phyloP scores from a whole-genome alignment of 1,284 basidiomycete species.

The Spongispora temasekensis region DNA sequence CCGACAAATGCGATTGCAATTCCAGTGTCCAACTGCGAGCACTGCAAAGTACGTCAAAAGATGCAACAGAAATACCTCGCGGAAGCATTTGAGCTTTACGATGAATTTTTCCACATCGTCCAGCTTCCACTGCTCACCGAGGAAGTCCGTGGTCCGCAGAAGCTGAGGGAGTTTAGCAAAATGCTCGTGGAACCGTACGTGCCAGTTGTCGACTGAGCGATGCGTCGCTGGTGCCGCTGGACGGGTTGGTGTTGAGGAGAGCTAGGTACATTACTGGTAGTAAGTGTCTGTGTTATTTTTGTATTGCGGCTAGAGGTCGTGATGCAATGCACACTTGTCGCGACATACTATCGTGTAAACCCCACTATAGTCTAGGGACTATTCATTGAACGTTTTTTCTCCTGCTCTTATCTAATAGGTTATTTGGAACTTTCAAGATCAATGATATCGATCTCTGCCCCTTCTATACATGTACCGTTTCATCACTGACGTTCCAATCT shows the following conservation, averaged over 20 bases:
- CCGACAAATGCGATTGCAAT: neutral
- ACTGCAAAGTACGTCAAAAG: constrained; percentile 90
- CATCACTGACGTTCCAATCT: too few relatives aligned
- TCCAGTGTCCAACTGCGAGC: constrained; percentile 88
- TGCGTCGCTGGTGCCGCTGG: neutral
- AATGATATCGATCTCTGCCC: too few relatives aligned
- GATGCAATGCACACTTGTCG: constrained; percentile 3
- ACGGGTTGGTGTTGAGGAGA: neutral
- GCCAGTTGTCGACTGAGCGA: constrained; percentile 24
- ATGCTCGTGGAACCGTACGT: constrained; percentile 75
- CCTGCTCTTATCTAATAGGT: too few relatives aligned
- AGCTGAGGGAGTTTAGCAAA: constrained; percentile 87
- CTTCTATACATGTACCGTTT: too few relatives aligned
- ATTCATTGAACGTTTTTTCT: too few relatives aligned
- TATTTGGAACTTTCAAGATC: too few relatives aligned
- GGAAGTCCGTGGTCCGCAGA: constrained; percentile 94
- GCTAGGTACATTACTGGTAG: constrained; percentile 1
- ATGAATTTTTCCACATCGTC: constrained; percentile 96
- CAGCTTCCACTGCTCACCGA: constrained; percentile 93
- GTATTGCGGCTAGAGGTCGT: constrained; percentile 1
- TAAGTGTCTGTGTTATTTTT: constrained; percentile 10
- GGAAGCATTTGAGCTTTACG: constrained; percentile 94
- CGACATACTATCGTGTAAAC: too few relatives aligned
- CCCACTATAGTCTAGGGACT: too few relatives aligned
- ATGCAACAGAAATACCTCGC: constrained; percentile 98